Evolutionary conservation across 345 rosid species (phyloP).

Genomic region (Capsella bursapastoris): DNA sequence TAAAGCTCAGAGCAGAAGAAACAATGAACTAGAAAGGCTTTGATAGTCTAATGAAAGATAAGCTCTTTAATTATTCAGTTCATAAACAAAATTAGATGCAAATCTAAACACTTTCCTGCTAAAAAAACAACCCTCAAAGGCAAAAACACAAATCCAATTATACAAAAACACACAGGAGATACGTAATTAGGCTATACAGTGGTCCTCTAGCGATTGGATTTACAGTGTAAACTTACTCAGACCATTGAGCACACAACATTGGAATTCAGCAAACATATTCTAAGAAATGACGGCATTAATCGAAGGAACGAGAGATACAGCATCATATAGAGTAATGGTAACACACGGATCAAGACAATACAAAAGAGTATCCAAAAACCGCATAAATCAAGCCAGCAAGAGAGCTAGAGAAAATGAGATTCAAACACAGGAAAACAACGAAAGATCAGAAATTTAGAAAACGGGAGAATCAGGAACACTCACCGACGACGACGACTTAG

Average conservation of each 20-base stretch:
- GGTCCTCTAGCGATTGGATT: no score
- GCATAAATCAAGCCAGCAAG: neutral
- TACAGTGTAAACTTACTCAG: neutral
- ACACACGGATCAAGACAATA: slow-evolving; percentile 3
- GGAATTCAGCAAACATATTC: neutral
- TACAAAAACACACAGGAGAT: no score
- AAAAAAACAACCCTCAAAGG: neutral
- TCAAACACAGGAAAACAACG: neutral
- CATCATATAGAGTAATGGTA: neutral
- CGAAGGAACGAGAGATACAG: neutral
- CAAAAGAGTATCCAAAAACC: neutral
- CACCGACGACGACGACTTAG: slow-evolving; percentile 14
- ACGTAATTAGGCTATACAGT: no score
- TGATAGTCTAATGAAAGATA: neutral
- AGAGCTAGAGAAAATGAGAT: neutral
- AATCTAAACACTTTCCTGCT: neutral
- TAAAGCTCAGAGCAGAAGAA: slow-evolving; percentile 3
- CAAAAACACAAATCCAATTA: neutral
- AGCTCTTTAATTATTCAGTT: slow-evolving; percentile 3
- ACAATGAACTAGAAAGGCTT: slow-evolving; percentile 4
- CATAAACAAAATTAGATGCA: neutral
- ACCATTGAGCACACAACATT: neutral
- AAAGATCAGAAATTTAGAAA: neutral
- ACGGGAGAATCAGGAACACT: slow-evolving; percentile 14
- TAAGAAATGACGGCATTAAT: neutral